These are phyloP conservation scores for Aspergillus ochraceus DNA, from an alignment of 2,329 filamentous ascomycete genomes.

Conservation along the genomic window DNA sequence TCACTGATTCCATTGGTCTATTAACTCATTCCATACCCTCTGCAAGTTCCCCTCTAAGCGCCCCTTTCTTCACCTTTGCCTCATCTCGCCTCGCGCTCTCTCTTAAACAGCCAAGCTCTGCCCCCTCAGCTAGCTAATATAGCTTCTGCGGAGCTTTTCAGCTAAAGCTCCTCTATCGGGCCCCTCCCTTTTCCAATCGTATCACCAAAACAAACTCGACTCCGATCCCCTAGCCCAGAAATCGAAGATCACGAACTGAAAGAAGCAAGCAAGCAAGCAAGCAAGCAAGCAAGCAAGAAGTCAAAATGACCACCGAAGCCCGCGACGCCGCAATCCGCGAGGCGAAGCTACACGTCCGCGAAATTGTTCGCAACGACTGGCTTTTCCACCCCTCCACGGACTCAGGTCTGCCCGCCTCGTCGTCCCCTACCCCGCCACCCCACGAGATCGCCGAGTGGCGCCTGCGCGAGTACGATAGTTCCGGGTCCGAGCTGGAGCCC, in stretches of 20 bases:
- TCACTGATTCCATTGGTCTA: conserved; percentile 15
- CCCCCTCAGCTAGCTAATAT: not conserved
- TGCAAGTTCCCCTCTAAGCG: conserved; percentile 8
- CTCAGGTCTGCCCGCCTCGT: conserved; percentile 17
- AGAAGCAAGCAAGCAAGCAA: not conserved
- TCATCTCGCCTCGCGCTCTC: conserved; percentile 4
- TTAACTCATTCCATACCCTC: conserved; percentile 1
- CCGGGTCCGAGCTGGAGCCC: conserved; percentile 38
- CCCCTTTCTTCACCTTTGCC: not conserved
- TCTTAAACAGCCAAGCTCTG: not conserved
- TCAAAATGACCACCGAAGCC: conserved; percentile 25
- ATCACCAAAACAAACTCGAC: not conserved
- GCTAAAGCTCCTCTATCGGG: not conserved
- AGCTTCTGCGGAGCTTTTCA: not conserved
- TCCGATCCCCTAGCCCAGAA: not conserved
- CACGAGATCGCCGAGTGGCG: conserved; percentile 37
- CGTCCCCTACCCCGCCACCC: conserved; percentile 22
- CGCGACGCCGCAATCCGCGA: conserved; percentile 43
- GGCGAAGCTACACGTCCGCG: conserved; percentile 42
- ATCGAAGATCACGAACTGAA: conserved; percentile 1
- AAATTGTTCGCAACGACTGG: conserved; percentile 46
- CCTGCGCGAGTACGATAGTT: conserved; percentile 37
- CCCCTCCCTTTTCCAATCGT: too few relatives aligned
- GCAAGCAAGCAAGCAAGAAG: not conserved
- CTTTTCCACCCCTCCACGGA: conserved; percentile 30